A percentile compares a stretch with the other conserved stretches of the same genome.
These are phyloP conservation scores for Alternaria brassicae DNA, from an alignment of 2,329 filamentous ascomycete genomes.

Conservation along the genomic window DNA sequence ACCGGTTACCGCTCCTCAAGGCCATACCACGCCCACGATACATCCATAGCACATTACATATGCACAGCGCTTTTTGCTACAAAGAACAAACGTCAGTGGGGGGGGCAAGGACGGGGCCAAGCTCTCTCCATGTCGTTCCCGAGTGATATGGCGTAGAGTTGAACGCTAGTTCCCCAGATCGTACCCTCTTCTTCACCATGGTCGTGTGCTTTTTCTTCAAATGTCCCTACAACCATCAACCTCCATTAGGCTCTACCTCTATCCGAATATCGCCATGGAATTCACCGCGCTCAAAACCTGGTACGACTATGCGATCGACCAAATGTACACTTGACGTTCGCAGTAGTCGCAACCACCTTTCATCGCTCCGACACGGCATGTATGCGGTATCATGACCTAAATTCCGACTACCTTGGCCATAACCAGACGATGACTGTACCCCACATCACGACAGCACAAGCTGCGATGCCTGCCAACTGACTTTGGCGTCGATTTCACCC, in stretches of 20 bases:
- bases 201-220: conserved; percentile 29
- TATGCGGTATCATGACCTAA: conserved; percentile 17
- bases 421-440: conserved; percentile 14
- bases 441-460: conserved; percentile 17
- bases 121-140: conserved; percentile 8
- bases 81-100: conserved; percentile 4
- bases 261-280: conserved; percentile 4
- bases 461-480: background rate
- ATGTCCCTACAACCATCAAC: conserved; percentile 34
- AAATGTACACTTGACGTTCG: background rate
- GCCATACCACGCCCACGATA: conserved; percentile 21
- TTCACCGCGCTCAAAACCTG: background rate
- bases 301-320: background rate
- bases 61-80: conserved; percentile 1
- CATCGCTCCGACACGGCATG: conserved; percentile 12
- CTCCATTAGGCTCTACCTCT: conserved; percentile 1
- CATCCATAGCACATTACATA: background rate
- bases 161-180: conserved; percentile 32
- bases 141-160: conserved; percentile 25
- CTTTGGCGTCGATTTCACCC: conserved; percentile 1
- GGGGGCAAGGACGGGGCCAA: background rate
- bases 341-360: conserved; percentile 18
- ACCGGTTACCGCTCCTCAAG: conserved; percentile 12
- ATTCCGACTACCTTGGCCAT: conserved; percentile 7
- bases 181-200: conserved; percentile 32